Evolutionary conservation across 75 land plant genomes (phyloP), one percentile per base, ranked within the genome.

Genomic region (Pinus taeda): DNA sequence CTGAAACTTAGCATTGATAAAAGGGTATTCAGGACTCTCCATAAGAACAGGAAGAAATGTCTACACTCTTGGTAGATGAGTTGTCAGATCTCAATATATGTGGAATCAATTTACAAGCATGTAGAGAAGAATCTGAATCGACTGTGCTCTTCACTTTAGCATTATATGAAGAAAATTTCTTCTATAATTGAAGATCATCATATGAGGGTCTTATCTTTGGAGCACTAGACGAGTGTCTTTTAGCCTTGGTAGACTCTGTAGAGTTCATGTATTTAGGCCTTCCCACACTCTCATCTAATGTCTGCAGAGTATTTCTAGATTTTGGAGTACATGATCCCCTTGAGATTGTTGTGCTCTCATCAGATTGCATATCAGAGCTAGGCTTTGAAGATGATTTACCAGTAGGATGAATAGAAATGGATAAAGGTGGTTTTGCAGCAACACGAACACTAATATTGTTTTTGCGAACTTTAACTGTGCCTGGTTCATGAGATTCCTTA

Each of bases 221-320:
- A 13, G 79, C 42, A 57, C 73, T 74, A 26, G 7, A 57, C 20
- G 57, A 74, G 24, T 83, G 85, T 67, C 66, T 83, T 76, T 95
- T 95, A 21, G 90, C 91, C 81, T 85, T 90, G 18, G 77, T 88
- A 20, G 91, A 90, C 66, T 95, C 91, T 22, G 98, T 95, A 57
- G 88, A 53, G 70, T 67, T 89, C 98, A 95, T 86, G 74, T 95
- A 93, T 60, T 74, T 91, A 13, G 88, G 88, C 69, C 82, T 73
- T 6, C 76, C 88, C 36, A 76, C 79, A 57, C 76, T 73, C 60
- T 75, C 79, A 26, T 82, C 79, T 49, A 76, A 70, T 30, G 78
- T 63, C 26, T 80, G 57, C 12, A 76, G 55, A 36, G 79, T 81
- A 58, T 66, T 76, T 29, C 81, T 81, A 18, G 93, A 89, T 37